A percentile compares a stretch with the other conserved stretches of the same genome.
phyloP scores from a whole-genome alignment of 179 eudicot genomes.

The Nepenthes alata region DNA sequence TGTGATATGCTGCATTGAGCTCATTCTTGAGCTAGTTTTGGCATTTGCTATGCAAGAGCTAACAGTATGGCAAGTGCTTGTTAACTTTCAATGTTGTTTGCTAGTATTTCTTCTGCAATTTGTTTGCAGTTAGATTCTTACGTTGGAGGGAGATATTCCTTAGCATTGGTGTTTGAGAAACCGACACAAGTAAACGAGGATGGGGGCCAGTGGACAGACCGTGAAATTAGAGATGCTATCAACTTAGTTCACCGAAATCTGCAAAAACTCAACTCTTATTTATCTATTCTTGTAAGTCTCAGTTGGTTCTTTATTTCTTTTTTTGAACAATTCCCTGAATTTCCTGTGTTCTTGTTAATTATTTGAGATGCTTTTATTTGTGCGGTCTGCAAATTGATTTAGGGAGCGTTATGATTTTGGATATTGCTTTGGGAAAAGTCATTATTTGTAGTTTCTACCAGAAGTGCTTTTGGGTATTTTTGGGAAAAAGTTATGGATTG shows the following conservation, averaged over 20 bases:
- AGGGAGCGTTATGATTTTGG: too few relatives aligned
- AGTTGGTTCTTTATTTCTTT: not conserved
- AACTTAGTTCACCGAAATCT: conserved; percentile 57
- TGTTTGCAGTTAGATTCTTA: conserved; percentile 46
- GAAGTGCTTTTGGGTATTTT: too few relatives aligned
- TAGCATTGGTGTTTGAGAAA: conserved; percentile 44
- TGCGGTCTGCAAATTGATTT: too few relatives aligned
- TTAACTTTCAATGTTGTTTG: not conserved
- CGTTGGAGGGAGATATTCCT: conserved; percentile 38
- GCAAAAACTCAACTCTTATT: conserved; percentile 53
- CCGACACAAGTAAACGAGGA: conserved; percentile 50
- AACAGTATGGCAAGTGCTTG: not conserved
- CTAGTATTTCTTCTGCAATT: conserved; percentile 1
- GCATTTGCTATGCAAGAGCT: not conserved
- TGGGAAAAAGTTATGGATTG: too few relatives aligned
- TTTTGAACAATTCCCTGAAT: not conserved
- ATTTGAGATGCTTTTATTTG: too few relatives aligned
- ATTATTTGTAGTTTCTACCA: too few relatives aligned
- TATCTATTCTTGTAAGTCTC: conserved; percentile 51
- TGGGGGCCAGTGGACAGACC: conserved; percentile 69
- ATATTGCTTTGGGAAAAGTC: too few relatives aligned
- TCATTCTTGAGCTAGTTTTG: not conserved
- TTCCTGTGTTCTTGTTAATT: not conserved
- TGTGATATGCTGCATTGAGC: not conserved
- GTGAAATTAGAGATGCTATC: conserved; percentile 57